Evolutionary conservation across 176 grass and related monocot species (phyloP), one percentile per base, ranked within the genome.

Genomic region (Triticum urartu): DNA sequence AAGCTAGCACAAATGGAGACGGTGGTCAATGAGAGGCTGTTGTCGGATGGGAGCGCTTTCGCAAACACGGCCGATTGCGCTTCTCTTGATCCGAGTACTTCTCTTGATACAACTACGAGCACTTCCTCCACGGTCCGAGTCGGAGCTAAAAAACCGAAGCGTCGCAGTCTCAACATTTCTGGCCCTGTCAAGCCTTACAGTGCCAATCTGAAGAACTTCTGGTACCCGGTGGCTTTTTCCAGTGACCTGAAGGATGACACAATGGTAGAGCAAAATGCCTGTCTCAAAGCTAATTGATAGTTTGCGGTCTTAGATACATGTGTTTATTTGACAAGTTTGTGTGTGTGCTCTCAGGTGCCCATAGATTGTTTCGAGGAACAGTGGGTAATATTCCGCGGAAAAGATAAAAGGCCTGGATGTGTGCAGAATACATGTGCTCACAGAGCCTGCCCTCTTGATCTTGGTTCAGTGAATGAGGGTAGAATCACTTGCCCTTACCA

Each of bases 401-500:
- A 99, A 72, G 90, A 96, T 58, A 94, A 94, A 47, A 86, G 87
- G 36, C 94, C 94, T 74, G 97, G 97, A 60, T 99, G 97, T 79
- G 94, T 96, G 24, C 92, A 86, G 89, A 99, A 99, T 60, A 99
- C 97, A 24, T 99, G 97, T 81, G 97, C 97, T 70, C 97, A 99
- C 86, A 96, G 97, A 78, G 97, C 97, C 20, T 99, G 97, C 75
- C 97, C 97, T 30, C 92, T 99, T 79, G 88, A 99, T 90, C 97
- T 99, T 59, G 97, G 97, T n/a, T 92, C 97, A 17, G 94, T 99
- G 64, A 95, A 89, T 25, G 90, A 96, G 79, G 97, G 97, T 22
- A 91, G 97, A n/a, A 99, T 99, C 21, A 94, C 91, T 59, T 99
- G 97, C 66, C 97, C 97, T 72, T 99, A 99, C 69, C 97, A 99